Percentiles rank a stretch among this genome's conserved stretches.
phyloP scores from a whole-genome alignment of 2,329 filamentous ascomycete genomes.

The Saccharata proteae region DNA sequence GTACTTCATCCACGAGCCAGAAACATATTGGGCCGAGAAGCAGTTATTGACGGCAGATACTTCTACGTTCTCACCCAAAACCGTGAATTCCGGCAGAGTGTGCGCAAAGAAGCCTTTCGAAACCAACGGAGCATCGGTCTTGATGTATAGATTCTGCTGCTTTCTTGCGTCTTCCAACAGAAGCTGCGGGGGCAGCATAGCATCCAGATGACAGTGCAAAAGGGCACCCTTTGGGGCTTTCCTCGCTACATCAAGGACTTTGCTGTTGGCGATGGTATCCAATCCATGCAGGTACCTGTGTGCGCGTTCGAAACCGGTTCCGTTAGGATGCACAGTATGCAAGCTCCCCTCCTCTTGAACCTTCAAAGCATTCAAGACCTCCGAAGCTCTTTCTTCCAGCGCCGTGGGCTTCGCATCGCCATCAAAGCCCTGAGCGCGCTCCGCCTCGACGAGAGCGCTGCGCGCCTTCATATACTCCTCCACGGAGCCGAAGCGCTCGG shows the following conservation, averaged over 20 bases:
- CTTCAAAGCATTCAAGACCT: neutral
- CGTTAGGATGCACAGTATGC: neutral
- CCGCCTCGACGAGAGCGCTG: slow-evolving; percentile 4
- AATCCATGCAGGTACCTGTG: slow-evolving; percentile 4
- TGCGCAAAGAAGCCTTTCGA: neutral
- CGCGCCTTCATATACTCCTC: slow-evolving; percentile 1
- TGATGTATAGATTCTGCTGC: neutral
- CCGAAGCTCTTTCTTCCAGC: neutral
- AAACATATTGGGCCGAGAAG: neutral
- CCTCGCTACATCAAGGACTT: neutral
- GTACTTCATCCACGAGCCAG: slow-evolving; percentile 4
- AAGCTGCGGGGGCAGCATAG: slow-evolving; percentile 2
- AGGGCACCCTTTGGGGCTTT: slow-evolving; percentile 1
- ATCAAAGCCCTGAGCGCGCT: neutral
- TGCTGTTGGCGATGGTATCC: neutral
- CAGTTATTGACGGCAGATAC: neutral
- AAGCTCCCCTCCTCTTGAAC: neutral
- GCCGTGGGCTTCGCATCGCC: neutral
- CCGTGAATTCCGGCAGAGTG: slow-evolving; percentile 1
- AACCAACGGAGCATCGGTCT: neutral
- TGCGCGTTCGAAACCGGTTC: neutral
- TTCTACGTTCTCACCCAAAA: neutral
- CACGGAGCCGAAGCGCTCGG: neutral
- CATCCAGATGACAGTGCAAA: slow-evolving; percentile 4
- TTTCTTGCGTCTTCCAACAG: slow-evolving; percentile 1